A percentile compares a stretch with the other conserved stretches of the same genome.
Conservation (phyloP, 306 rosid species). For the Vicia faba region DNA sequence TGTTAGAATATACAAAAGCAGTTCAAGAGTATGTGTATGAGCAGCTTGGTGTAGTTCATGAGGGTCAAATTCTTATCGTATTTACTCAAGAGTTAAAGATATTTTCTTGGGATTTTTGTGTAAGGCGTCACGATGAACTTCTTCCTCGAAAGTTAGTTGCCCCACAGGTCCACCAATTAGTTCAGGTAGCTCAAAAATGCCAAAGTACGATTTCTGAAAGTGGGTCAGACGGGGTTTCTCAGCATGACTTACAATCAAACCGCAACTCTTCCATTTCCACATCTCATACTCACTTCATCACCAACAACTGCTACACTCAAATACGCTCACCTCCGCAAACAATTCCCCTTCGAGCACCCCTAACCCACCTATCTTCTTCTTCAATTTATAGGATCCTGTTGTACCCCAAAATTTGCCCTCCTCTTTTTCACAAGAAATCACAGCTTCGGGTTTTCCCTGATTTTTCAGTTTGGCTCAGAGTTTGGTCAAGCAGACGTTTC, state of each 20-base stretch:
- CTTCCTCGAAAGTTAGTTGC: conserved; percentile 93
- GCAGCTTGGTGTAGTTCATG: conserved; percentile 97
- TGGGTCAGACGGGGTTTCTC: conserved; percentile 90
- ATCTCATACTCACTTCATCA: too few relatives aligned
- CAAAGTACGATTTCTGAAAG: conserved; percentile 84
- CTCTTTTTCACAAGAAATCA: too few relatives aligned
- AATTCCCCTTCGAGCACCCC: too few relatives aligned
- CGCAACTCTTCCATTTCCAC: too few relatives aligned
- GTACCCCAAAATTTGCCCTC: too few relatives aligned
- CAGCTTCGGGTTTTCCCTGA: too few relatives aligned
- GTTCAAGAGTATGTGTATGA: conserved; percentile 95
- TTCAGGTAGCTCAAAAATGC: conserved; percentile 92
- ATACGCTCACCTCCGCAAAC: too few relatives aligned
- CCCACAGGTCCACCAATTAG: conserved; percentile 92
- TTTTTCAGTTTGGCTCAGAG: too few relatives aligned
- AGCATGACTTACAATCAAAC: conserved; percentile 84
- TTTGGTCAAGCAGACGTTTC: too few relatives aligned
- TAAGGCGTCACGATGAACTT: conserved; percentile 94
- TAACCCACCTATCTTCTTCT: too few relatives aligned
- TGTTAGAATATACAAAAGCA: conserved; percentile 90
- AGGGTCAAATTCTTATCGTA: conserved; percentile 90
- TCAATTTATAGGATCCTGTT: too few relatives aligned
- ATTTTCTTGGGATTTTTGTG: conserved; percentile 94
- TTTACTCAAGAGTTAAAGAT: conserved; percentile 92
- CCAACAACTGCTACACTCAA: too few relatives aligned